Evolutionary conservation across 495 filamentous ascomycete genomes (phyloP), one percentile per base, ranked within the genome.

Genomic region (Penicillium bialowiezense): DNA sequence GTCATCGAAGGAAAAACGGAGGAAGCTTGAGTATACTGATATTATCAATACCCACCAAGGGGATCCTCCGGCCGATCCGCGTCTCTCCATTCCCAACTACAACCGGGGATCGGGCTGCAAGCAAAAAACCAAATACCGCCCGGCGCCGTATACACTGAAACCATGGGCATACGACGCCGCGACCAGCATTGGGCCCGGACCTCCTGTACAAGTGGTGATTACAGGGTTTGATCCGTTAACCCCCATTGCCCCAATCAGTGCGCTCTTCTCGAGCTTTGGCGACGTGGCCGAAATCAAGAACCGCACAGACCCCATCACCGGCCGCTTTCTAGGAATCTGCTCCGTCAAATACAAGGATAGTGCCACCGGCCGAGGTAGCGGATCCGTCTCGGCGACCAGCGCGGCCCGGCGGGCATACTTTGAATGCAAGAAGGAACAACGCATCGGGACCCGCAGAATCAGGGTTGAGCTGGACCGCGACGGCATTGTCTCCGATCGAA

Each of bases 181-280:
- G 51, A 87, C 88, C 2, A 96, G 91, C 12, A 83, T 92, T 48
- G 91, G 90, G 1, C 89, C 89, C 31, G 91, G 89, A 4, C 93
- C 95, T 19, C 89, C 95, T 6, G 84, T 82, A 9, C 89, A 96
- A 60, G 82, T 99, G 36, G 85, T 96, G 9, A 88, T 96, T 15
- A 90, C 82, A n/a, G 90, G 91, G 3, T 95, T 97, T 62, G 91
- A 97, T 67, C 90, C 93, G 5, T 71, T 99, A 52, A 86, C 86
- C 7, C 78, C 87, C 14, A 83, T 91, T 52, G 79, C 84, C 41
- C 88, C 89, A 45, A 79, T 97, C 32, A 81, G 74, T n/a, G 82
- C 85, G 19, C 77, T 90, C 17, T 97, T 97, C 56, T 82, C 88
- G 18, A 83, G 81, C 26, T 97, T 87, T 70, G 93, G 93, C 39